Conservation (phyloP, 2,329 filamentous ascomycete genomes). For the Exophiala aquamarina region DNA sequence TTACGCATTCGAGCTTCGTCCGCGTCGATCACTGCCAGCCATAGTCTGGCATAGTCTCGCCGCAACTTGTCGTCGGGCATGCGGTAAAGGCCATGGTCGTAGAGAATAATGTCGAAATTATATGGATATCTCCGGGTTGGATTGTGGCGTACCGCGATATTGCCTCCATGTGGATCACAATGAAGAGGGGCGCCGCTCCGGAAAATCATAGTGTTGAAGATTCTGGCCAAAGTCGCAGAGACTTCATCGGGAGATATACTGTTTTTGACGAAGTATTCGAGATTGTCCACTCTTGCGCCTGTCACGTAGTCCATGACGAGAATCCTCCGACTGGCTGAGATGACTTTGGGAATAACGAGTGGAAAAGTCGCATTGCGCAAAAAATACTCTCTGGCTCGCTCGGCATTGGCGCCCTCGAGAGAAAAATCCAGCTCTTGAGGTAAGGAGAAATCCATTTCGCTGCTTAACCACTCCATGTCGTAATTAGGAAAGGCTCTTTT, state of each 20-base stretch:
- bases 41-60: conserved; percentile 91
- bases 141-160: conserved; percentile 87
- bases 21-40: conserved; percentile 91
- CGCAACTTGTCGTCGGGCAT: conserved; percentile 79
- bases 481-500: conserved; percentile 97
- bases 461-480: conserved; percentile 91
- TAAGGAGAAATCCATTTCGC: conserved; percentile 87
- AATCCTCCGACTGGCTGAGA: conserved; percentile 86
- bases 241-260: conserved; percentile 94
- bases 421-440: conserved; percentile 90
- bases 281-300: conserved; percentile 82
- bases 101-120: conserved; percentile 94
- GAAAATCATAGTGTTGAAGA: conserved; percentile 99
- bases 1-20: conserved; percentile 83
- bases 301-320: conserved; percentile 93
- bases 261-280: conserved; percentile 80
- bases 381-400: conserved; percentile 78
- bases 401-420: conserved; percentile 81
- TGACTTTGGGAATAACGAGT: conserved; percentile 81
- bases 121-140: conserved; percentile 53
- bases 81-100: conserved; percentile 95
- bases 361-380: conserved; percentile 70
- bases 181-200: conserved; percentile 84
- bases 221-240: conserved; percentile 80
- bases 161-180: conserved; percentile 95